Conservation (phyloP, 2,329 filamentous ascomycete species). For the Elsinoe arachidis region DNA sequence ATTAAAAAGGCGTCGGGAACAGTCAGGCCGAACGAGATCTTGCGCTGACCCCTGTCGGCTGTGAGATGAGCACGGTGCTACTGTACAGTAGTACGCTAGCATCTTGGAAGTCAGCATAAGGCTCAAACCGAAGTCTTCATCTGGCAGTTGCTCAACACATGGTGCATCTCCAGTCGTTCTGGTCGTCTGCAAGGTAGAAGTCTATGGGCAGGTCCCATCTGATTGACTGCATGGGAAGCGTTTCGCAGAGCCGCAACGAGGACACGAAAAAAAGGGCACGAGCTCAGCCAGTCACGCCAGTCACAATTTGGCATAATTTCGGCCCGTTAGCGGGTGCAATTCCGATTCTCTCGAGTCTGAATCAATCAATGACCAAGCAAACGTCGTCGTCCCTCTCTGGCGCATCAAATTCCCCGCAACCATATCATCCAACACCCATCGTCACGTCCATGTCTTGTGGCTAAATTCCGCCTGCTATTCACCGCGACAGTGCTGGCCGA, state of each 20-base stretch:
- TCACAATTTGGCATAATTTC: neutral
- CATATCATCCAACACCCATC: neutral
- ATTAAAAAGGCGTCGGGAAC: neutral
- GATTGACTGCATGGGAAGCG: no score
- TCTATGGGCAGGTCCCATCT: no score
- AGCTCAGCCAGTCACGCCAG: no score
- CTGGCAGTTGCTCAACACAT: neutral
- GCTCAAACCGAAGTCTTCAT: neutral
- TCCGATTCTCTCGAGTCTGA: neutral
- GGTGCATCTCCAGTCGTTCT: neutral
- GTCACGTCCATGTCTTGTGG: neutral
- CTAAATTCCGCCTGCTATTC: neutral
- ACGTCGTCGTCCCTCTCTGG: neutral
- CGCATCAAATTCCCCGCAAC: neutral
- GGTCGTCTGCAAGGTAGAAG: neutral
- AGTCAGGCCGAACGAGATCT: conserved; percentile 1
- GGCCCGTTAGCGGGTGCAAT: neutral
- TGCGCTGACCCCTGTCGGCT: neutral
- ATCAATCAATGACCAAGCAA: neutral
- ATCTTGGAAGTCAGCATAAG: neutral
- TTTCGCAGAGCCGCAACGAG: no score
- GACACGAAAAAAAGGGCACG: no score
- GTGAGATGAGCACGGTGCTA: neutral
- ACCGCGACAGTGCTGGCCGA: neutral
- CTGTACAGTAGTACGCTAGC: neutral